phyloP scores from a whole-genome alignment of 2,329 filamentous ascomycete species.

The Penicillium sumatraense region DNA sequence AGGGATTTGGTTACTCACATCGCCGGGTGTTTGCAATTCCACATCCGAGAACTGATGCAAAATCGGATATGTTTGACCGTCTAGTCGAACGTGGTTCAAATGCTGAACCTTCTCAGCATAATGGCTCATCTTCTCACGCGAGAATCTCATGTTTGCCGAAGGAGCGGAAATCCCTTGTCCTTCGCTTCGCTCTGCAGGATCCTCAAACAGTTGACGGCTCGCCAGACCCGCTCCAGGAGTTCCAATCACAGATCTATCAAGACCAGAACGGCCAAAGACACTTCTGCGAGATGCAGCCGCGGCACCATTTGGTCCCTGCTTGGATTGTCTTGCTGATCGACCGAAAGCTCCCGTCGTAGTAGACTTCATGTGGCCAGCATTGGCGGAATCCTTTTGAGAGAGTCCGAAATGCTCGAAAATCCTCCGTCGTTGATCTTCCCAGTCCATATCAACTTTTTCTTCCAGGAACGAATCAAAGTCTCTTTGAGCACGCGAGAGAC shows the following conservation, averaged over 20 bases:
- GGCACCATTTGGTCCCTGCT: constrained; percentile 45
- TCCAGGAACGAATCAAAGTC: constrained; percentile 95
- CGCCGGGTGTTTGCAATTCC: constrained; percentile 71
- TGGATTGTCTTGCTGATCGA: constrained; percentile 42
- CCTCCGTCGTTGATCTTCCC: constrained; percentile 88
- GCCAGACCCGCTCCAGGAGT: constrained; percentile 69
- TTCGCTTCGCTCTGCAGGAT: constrained; percentile 64
- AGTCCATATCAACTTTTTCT: constrained; percentile 92
- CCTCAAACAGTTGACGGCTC: constrained; percentile 67
- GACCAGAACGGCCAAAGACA: constrained; percentile 69
- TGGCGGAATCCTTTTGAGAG: constrained; percentile 52
- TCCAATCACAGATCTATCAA: constrained; percentile 87
- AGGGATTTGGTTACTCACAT: constrained; percentile 48
- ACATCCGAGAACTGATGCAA: constrained; percentile 76
- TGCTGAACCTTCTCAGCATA: constrained; percentile 79
- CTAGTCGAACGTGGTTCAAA: constrained; percentile 74
- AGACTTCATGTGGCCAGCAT: constrained; percentile 47
- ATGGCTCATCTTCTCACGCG: constrained; percentile 81
- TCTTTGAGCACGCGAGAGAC: constrained; percentile 82
- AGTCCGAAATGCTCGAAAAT: constrained; percentile 98
- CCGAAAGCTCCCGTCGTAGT: constrained; percentile 56
- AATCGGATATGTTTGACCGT: constrained; percentile 71
- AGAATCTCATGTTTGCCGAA: constrained; percentile 72
- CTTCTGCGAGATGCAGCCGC: constrained; percentile 53
- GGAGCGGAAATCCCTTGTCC: constrained; percentile 54